Conservation (phyloP, 169 alveolate genomes). For the Cryptosporidium xiaoi region DNA sequence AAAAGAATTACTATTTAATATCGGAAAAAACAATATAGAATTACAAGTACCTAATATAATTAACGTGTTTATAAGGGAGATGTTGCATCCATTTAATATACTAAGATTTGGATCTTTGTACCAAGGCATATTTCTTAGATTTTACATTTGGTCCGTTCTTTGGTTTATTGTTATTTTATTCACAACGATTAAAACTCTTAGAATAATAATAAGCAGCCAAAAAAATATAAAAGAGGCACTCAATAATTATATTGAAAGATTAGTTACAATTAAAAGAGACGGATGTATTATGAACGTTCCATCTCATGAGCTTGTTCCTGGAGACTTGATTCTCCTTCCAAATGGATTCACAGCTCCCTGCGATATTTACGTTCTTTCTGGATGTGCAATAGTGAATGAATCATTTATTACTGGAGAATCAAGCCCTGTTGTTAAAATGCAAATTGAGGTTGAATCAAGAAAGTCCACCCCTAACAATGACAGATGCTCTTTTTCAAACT, state of each 20-base stretch:
- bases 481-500: neutral
- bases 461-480: neutral
- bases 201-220: conserved; percentile 15
- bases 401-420: conserved; percentile 64
- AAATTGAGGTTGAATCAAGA: neutral
- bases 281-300: conserved; percentile 32
- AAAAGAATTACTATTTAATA: neutral
- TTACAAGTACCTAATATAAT: conserved; percentile 37
- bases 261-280: conserved; percentile 26
- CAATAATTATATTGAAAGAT: conserved; percentile 44
- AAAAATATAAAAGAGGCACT: conserved; percentile 51
- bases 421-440: conserved; percentile 37
- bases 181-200: conserved; percentile 32
- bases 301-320: conserved; percentile 64
- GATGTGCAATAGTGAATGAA: conserved; percentile 54
- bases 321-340: conserved; percentile 27
- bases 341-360: conserved; percentile 64
- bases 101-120: conserved; percentile 54
- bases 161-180: conserved; percentile 23
- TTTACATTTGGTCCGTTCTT: conserved; percentile 44
- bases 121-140: conserved; percentile 64
- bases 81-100: conserved; percentile 44
- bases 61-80: conserved; percentile 11
- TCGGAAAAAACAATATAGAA: conserved; percentile 43
- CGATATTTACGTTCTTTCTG: conserved; percentile 50